phyloP scores from a whole-genome alignment of 208 protist species.

The Trypanosoma theileri region DNA sequence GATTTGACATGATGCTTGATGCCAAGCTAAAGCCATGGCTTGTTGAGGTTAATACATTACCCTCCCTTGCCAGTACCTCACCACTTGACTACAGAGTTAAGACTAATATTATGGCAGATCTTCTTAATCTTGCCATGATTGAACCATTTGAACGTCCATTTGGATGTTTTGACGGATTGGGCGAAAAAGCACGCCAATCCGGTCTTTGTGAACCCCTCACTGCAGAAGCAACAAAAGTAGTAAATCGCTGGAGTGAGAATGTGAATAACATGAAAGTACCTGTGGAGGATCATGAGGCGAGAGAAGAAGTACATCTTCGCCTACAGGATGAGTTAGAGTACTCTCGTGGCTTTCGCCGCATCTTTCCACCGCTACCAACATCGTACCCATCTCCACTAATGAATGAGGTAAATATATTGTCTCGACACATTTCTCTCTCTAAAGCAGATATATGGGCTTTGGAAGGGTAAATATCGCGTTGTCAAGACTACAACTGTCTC shows the following conservation, averaged over 20 bases:
- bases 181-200: neutral
- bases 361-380: conserved; percentile 63
- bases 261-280: neutral
- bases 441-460: conserved; percentile 35
- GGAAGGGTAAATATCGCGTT: conserved; percentile 20
- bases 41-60: conserved; percentile 92
- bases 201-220: conserved; percentile 22
- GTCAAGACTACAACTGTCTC: neutral
- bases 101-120: conserved; percentile 80
- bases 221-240: conserved; percentile 12
- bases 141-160: conserved; percentile 68
- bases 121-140: conserved; percentile 85
- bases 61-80: conserved; percentile 87
- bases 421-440: conserved; percentile 17
- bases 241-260: conserved; percentile 10
- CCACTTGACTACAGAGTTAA: conserved; percentile 88
- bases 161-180: conserved; percentile 19
- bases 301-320: conserved; percentile 47
- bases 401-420: conserved; percentile 20
- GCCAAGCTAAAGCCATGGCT: conserved; percentile 67
- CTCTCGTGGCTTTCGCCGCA: conserved; percentile 75
- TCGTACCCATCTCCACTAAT: neutral
- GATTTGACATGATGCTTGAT: conserved; percentile 92
- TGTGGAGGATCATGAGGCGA: conserved; percentile 27
- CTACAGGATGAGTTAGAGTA: conserved; percentile 70